These are phyloP conservation scores for Lasiodiplodia gonubiensis DNA, from an alignment of 2,329 filamentous ascomycete species.

Conservation along the genomic window DNA sequence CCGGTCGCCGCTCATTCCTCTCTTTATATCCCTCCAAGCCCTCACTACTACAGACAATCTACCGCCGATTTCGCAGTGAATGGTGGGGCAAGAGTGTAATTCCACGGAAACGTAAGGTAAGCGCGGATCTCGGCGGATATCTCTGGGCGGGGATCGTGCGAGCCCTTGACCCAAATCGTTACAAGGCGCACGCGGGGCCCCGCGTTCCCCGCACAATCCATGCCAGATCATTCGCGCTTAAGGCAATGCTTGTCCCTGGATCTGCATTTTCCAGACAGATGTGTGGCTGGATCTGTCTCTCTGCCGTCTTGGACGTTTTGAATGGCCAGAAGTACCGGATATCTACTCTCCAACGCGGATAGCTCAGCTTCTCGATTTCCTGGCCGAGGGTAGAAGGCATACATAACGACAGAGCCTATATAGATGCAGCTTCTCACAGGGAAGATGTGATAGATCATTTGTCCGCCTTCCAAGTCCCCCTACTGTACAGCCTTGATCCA, in stretches of 20 bases:
- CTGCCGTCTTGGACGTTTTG: neutral
- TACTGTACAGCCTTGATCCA: neutral
- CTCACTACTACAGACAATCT: neutral
- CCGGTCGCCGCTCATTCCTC: neutral
- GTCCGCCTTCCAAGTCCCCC: neutral
- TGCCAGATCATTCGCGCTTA: neutral
- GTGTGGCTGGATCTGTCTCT: neutral
- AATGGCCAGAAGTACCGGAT: neutral
- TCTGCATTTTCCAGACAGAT: neutral
- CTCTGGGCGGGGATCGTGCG: slow-evolving; percentile 7
- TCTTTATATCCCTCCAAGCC: neutral
- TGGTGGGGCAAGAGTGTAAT: slow-evolving; percentile 1
- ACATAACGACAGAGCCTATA: neutral
- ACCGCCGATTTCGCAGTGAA: neutral
- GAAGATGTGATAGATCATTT: neutral
- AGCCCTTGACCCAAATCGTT: slow-evolving; percentile 11
- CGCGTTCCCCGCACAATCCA: neutral
- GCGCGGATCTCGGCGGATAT: slow-evolving; percentile 13
- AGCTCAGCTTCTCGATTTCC: neutral
- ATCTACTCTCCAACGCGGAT: slow-evolving; percentile 15
- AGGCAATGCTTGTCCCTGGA: neutral
- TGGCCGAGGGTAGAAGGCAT: slow-evolving; percentile 3
- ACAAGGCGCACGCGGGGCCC: neutral
- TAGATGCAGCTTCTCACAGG: neutral
- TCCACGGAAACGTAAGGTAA: slow-evolving; percentile 16